Evolutionary conservation across 2,329 filamentous ascomycete species (phyloP), one percentile per base, ranked within the genome.

Genomic region (Venturia carpophila): DNA sequence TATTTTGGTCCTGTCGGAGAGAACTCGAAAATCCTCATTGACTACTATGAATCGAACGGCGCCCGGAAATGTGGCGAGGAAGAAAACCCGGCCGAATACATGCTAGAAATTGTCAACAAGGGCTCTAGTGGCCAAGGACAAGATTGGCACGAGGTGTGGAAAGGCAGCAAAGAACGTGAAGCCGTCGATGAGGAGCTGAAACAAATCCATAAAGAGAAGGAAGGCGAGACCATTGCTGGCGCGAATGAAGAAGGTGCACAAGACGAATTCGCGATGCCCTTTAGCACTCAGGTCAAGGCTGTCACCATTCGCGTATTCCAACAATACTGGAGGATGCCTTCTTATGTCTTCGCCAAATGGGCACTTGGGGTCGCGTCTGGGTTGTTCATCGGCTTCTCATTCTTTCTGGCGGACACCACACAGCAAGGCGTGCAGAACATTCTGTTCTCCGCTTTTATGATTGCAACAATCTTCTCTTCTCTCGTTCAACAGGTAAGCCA

Each of bases 81-180:
- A 0, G 87, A 88, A 67, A 91, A 91, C 69, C 89, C 89, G 0
- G 89, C 89, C 1, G 89, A 91, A 74, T 91, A 85, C 76, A 90
- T 91, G 85, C 80, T 91, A 19, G 78, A 80, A 66, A 73, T 79
- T 39, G 63, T 65, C 21, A 65, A 65, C 34, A 60, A 65, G 30
- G 64, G 64, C 19, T 61, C 52, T 6, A 61, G 41, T n/a, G 47
- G 56, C 17, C n/a, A 90, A 64, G 82, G 86, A 73, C 82, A 83
- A 56, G 89, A 94, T 76, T 94, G 90, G 90, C 87, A 84, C 15
- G 88, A 92, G 67, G 83, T 92, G 66, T 95, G 90, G 90, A 80
- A 72, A 34, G 67, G 69, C 37, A 74, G 72, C 65, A 39, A 69
- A 21, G 70, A 75, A 66, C 68, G 39, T 67, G 62, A 64, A 66